Evolutionary conservation across 2,329 filamentous ascomycete genomes (phyloP).

Genomic region (Paraphaeosphaeria sporulosa): DNA sequence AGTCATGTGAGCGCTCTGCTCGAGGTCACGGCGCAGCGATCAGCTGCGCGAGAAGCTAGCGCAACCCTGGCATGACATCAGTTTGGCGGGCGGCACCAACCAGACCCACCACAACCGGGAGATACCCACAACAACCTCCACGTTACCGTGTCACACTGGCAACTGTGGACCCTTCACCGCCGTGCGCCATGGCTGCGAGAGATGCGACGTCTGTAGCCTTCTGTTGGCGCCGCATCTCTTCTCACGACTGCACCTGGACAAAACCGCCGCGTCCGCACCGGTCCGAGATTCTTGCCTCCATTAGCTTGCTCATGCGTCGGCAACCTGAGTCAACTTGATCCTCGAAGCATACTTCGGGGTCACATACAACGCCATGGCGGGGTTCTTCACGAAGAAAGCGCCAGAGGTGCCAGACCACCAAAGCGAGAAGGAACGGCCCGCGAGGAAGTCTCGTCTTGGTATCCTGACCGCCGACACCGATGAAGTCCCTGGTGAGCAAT

Average conservation of each 20-base stretch:
- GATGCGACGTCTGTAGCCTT: not conserved
- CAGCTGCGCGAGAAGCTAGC: not conserved
- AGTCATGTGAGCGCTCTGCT: not conserved
- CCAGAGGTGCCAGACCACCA: slow-evolving; percentile 5
- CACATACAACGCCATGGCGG: slow-evolving; percentile 11
- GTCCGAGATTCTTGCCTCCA: not conserved
- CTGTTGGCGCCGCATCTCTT: not conserved
- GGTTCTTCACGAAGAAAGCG: slow-evolving; percentile 10
- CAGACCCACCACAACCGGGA: not conserved
- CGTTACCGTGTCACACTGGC: slow-evolving; percentile 6
- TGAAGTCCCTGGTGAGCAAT: slow-evolving; percentile 78
- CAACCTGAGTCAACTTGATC: not conserved
- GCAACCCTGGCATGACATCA: slow-evolving; percentile 9
- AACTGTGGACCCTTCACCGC: slow-evolving; percentile 1
- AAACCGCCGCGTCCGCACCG: not conserved
- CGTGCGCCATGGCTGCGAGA: not conserved
- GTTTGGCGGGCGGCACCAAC: not conserved
- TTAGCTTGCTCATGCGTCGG: not conserved
- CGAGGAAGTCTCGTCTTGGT: slow-evolving; percentile 67
- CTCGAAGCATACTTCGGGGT: not conserved
- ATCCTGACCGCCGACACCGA: slow-evolving; percentile 83
- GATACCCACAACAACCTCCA: slow-evolving; percentile 13
- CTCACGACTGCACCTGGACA: not conserved
- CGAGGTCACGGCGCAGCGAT: not conserved
- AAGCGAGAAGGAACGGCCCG: slow-evolving; percentile 17